These are phyloP conservation scores for Mycena galopus DNA, from an alignment of 768 basidiomycete species.

Conservation along the genomic window DNA sequence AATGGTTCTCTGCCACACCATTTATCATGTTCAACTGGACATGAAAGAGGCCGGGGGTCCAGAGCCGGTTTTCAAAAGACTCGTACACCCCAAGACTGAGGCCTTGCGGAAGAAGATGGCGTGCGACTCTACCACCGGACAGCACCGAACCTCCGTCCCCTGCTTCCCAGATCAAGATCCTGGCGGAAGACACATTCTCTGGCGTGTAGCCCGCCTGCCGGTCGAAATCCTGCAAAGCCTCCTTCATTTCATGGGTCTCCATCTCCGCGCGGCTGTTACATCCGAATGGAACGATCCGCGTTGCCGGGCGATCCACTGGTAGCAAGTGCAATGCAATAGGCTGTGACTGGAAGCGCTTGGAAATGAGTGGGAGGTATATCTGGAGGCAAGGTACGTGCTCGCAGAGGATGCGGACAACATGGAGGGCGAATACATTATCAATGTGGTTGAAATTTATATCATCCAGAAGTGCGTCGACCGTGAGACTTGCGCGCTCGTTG, in stretches of 20 bases:
- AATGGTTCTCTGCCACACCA: not conserved
- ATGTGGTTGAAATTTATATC: not conserved
- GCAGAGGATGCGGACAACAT: not conserved
- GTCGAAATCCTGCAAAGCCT: not conserved
- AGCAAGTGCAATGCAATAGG: not conserved
- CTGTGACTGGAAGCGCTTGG: not conserved
- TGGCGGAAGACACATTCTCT: not conserved
- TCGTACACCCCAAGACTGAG: not conserved
- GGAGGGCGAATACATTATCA: not conserved
- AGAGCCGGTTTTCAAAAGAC: not conserved
- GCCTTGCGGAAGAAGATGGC: not conserved
- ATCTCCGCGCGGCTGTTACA: not conserved
- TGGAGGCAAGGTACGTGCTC: not conserved
- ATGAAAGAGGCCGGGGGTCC: not conserved
- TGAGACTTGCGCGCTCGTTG: not conserved
- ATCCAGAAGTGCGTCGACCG: not conserved
- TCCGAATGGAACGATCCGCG: not conserved
- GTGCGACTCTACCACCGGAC: not conserved
- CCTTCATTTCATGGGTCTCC: not conserved
- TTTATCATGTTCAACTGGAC: not conserved
- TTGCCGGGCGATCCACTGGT: not conserved
- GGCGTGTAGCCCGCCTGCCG: not conserved
- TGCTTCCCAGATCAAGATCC: not conserved
- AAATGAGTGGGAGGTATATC: not conserved
- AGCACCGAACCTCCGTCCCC: not conserved